Base-by-base conservation (phyloP, 2,329 filamentous ascomycete species). In the Eutypa lata region DNA sequence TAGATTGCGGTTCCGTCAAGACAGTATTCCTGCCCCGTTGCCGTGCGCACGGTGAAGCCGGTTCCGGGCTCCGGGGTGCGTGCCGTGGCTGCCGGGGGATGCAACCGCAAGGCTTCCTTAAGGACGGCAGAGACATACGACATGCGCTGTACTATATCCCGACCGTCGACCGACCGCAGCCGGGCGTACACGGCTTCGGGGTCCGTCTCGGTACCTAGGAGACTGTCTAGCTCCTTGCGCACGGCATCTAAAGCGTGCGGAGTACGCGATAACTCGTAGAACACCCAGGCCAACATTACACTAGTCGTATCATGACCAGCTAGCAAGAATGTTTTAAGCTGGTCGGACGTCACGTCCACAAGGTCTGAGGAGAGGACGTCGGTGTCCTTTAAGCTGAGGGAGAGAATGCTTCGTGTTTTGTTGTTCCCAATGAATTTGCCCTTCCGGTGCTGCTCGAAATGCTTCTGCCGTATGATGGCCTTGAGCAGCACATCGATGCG, bases 291-390 rank as follows among this genome's bases (percentile, higher is more conserved):
- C 1, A 75, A 57, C 2, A 69, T 59, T 52, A 68, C 70, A 35
- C 66, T 68, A 1, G 72, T 73, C 3, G 73, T 74, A 54, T 75
- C 72, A 43, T 75, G 72, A 2, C 73, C 72, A 2, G 71, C 72
- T 38, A 76, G 71, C 14, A 74, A 57, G 55, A 76, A 75, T 0
- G 68, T 67, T 47, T 70, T 70, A 28, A 75, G 57, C 54, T 73
- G 70, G 50, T 73, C 68, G 37, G 62, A 64, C 3, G 68, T 71
- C 38, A 64, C 57, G 16, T 62, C 37, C 14, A 73, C 37, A 10
- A 70, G 49, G 5, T 63, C 55, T 0, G 59, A 52, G 18, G 63
- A 66, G 26, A 72, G 55, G 1, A 54, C 33, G 1, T 66, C 58
- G 2, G 50, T 57, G 19, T 64, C 66, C 26, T 66, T 61, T 3